Conservation (phyloP, 2,329 filamentous ascomycete species). For the Arthrocladium fulminans region DNA sequence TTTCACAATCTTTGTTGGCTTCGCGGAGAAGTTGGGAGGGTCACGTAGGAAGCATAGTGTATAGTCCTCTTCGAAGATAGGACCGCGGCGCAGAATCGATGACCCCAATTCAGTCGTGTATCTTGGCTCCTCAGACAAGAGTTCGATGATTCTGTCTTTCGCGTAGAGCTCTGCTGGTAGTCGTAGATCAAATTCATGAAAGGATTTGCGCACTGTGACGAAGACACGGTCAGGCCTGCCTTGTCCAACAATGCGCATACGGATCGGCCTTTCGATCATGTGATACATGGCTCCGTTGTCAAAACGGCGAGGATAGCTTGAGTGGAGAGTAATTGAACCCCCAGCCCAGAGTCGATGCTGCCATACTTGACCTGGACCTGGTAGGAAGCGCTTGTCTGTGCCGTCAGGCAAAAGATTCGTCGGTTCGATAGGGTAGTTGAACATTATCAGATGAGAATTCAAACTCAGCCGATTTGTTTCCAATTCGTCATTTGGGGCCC, state of each 20-base stretch:
- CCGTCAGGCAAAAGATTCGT: conserved; percentile 66
- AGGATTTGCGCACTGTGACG: conserved; percentile 44
- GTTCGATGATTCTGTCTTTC: background rate
- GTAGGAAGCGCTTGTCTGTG: conserved; percentile 58
- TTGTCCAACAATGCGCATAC: background rate
- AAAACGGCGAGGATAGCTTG: background rate
- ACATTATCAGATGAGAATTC: background rate
- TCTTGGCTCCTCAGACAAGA: background rate
- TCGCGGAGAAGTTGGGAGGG: conserved; percentile 20
- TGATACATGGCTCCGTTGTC: background rate
- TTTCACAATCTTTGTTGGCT: conserved; percentile 5
- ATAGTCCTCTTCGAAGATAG: conserved; percentile 52
- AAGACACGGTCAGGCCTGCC: background rate
- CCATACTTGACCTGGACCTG: conserved; percentile 65
- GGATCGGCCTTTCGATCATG: background rate
- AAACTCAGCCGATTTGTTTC: background rate
- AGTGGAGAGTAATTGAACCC: conserved; percentile 36
- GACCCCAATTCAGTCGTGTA: background rate
- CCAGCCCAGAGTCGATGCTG: conserved; percentile 81
- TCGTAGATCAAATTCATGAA: conserved; percentile 34
- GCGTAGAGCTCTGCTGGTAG: conserved; percentile 21
- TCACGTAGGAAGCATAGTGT: conserved; percentile 51
- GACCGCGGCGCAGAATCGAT: conserved; percentile 30
- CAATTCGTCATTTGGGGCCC: background rate
- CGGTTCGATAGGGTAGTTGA: background rate